phyloP scores from a whole-genome alignment of 164 flowering plant species.

The Santalum album region DNA sequence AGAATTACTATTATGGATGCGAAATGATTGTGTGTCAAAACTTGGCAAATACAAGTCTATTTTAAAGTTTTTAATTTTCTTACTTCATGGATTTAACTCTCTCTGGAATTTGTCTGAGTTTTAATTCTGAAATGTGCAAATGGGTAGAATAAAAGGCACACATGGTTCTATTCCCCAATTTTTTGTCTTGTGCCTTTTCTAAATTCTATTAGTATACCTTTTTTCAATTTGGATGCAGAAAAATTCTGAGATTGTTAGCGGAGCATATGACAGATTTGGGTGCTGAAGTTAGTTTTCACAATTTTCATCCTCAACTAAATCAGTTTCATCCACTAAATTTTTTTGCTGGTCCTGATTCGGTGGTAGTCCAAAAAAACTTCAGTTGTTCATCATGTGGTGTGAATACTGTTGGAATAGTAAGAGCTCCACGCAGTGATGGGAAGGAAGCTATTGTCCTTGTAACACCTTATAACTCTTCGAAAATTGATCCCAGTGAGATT shows the following conservation, averaged over 20 bases:
- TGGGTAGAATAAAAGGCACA: no score
- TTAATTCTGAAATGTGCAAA: no score
- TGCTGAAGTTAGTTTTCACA: conserved; percentile 76
- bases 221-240: conserved; percentile 29
- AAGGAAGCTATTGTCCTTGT: conserved; percentile 94
- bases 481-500: conserved; percentile 38
- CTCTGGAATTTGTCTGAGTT: no score
- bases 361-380: conserved; percentile 25
- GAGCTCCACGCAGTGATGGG: conserved; percentile 98
- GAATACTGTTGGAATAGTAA: conserved; percentile 69
- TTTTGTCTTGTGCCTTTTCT: no score
- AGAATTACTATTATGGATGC: no score
- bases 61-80: no score
- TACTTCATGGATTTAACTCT: no score
- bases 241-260: conserved; percentile 47
- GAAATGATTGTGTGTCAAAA: no score
- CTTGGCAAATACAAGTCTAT: no score
- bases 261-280: conserved; percentile 53
- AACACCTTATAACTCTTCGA: conserved; percentile 66
- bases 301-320: conserved; percentile 42
- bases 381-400: conserved; percentile 43
- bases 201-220: not conserved
- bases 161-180: no score
- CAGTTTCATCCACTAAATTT: conserved; percentile 66
- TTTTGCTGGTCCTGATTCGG: conserved; percentile 50